Base-by-base conservation (phyloP, 768 basidiomycete genomes). In the Boletus vinaceobasis region DNA sequence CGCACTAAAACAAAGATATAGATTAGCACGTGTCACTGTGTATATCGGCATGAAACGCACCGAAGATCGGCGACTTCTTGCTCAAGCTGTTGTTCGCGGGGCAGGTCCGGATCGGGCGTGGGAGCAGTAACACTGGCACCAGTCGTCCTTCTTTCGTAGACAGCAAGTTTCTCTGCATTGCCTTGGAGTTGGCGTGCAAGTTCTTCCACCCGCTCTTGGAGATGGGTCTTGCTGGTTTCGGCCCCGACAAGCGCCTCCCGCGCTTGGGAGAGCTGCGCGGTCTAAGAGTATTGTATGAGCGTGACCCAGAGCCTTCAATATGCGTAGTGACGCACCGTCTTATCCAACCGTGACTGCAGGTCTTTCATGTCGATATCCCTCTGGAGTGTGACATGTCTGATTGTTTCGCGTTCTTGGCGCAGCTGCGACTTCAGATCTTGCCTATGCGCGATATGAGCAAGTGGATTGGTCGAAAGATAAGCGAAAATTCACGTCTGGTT, bases 61-160 rank as follows among this genome's bases (percentile, higher is more conserved):
- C 91, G 79, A 19, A 94, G 78, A 50, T 93, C 91, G 4, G 91
- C 93, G 19, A 94, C 87, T 65, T 93, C 90, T 15, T 82, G 76
- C 68, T 93, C 86, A 9, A 94, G 78, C 62, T 90, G 88, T 62
- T 91, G 87, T 65, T 93, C 93, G 10, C 78, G 79, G 57, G 77
- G 79, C 57, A 84, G 55, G 58, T 79, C 78, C 50, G 78, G 73
- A 57, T 81, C 76, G 26, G 67, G 65, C 15, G 59, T 62, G 42
- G 74, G 68, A 50, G 72, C 60, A 11, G 71, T 50, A 21, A 74
- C 72, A 43, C 60, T 57, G 6, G 65, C 43, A 4, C 69, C 63
- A 5, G 71, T 63, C 7, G 77, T 67, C 46, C 88, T 77, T 36
- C 90, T 83, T 65, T 94, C 92, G 61, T 92, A 95, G 2, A 94